Conservation (phyloP, 345 rosid genomes). For the Eucalyptus grandis region DNA sequence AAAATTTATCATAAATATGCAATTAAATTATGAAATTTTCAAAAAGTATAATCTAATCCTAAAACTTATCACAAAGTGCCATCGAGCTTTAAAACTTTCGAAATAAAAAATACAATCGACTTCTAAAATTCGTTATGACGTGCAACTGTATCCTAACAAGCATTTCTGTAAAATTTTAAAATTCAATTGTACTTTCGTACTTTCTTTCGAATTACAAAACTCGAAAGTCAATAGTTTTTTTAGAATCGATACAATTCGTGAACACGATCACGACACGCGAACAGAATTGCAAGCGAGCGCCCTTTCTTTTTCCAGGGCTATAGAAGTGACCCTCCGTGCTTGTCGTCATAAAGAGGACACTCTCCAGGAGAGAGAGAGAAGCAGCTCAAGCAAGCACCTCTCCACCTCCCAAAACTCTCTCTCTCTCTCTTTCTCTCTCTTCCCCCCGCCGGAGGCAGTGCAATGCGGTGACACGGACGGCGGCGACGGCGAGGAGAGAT, state of each 20-base stretch:
- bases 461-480: not conserved
- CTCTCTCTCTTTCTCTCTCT: not conserved
- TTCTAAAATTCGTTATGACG: accelerated
- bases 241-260: not conserved
- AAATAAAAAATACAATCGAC: accelerated
- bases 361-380: not conserved
- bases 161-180: no score
- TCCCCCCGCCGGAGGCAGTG: not conserved
- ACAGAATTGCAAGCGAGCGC: not conserved
- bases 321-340: not conserved
- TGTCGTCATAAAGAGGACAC: not conserved
- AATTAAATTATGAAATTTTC: no score
- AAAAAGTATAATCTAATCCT: accelerated
- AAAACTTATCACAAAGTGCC: accelerated
- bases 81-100: accelerated
- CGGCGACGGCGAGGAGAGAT: not conserved
- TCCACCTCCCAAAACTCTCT: not conserved
- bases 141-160: accelerated
- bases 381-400: not conserved
- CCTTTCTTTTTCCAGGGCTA: not conserved
- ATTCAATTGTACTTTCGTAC: accelerated
- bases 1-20: accelerated
- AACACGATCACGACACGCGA: not conserved
- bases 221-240: not conserved
- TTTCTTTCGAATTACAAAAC: no score